A percentile compares a stretch with the other conserved stretches of the same genome.
These are phyloP conservation scores for Paramyrothecium sp. DNA, from an alignment of 2,329 filamentous ascomycete species.

Conservation along the genomic window DNA sequence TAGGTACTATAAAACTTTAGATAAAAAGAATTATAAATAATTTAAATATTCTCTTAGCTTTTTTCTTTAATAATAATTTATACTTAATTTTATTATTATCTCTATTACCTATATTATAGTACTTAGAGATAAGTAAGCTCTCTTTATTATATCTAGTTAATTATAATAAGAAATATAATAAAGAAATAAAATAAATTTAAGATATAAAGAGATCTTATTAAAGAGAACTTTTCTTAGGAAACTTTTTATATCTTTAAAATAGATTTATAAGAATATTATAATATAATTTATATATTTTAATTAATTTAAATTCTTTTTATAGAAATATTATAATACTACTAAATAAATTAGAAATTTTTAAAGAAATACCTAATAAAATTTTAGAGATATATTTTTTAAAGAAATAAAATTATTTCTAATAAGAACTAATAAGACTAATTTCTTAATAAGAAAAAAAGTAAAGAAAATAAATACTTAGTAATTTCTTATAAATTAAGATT, in stretches of 20 bases:
- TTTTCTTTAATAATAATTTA: not conserved
- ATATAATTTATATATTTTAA: no score
- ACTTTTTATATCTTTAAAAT: not conserved
- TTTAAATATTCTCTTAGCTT: not conserved
- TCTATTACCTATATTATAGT: not conserved
- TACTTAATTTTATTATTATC: not conserved
- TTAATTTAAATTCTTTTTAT: not conserved
- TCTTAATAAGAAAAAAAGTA: not conserved
- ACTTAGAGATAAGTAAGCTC: not conserved
- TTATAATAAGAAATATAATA: not conserved
- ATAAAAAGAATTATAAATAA: not conserved
- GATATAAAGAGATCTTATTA: not conserved
- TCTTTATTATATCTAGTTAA: not conserved
- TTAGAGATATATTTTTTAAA: not conserved
- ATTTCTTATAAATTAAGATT: not conserved
- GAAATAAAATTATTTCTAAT: not conserved
- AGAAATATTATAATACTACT: not conserved
- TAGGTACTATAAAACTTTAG: not conserved
- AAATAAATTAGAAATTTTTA: not conserved
- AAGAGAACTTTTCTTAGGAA: not conserved
- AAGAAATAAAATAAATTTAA: not conserved
- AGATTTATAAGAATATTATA: no score
- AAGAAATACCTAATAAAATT: not conserved
- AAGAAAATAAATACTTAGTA: not conserved
- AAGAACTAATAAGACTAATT: not conserved